Conservation (phyloP, 83 land plant genomes). For the Larix sibirica region DNA sequence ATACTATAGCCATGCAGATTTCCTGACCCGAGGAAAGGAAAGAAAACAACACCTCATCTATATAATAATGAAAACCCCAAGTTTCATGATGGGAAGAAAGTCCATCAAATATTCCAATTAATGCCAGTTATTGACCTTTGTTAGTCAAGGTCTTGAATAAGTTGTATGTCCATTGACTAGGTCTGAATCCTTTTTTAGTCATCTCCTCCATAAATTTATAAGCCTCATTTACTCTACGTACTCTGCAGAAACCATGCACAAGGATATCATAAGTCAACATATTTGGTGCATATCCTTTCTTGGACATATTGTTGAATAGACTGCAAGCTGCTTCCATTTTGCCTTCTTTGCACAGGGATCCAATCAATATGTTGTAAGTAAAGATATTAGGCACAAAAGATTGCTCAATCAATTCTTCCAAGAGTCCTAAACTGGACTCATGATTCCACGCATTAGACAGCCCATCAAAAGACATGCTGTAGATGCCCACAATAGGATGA, state of each 20-base stretch:
- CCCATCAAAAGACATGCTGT: slow-evolving; percentile 34
- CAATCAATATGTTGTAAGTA: slow-evolving; percentile 53
- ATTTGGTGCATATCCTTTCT: slow-evolving; percentile 54
- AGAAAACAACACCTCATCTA: neutral
- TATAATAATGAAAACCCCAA: neutral
- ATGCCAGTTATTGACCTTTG: neutral
- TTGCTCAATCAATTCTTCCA: slow-evolving; percentile 34
- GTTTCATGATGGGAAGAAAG: neutral
- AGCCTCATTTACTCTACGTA: slow-evolving; percentile 37
- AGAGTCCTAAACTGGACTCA: slow-evolving; percentile 13
- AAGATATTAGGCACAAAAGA: slow-evolving; percentile 39
- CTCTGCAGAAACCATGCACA: slow-evolving; percentile 30
- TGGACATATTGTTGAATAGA: slow-evolving; percentile 29
- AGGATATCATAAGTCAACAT: slow-evolving; percentile 47
- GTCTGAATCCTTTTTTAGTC: slow-evolving; percentile 23
- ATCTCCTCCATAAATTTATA: slow-evolving; percentile 25
- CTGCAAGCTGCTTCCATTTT: slow-evolving; percentile 43
- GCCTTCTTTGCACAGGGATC: slow-evolving; percentile 22
- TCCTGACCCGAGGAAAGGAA: neutral
- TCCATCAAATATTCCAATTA: neutral
- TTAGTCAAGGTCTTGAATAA: slow-evolving; percentile 2
- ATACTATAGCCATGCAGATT: neutral
- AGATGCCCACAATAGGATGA: slow-evolving; percentile 27
- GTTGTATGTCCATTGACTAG: slow-evolving; percentile 12
- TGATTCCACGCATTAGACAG: slow-evolving; percentile 6